Base-by-base conservation (phyloP, 2,329 filamentous ascomycete species). In the Colletotrichum viniferum region DNA sequence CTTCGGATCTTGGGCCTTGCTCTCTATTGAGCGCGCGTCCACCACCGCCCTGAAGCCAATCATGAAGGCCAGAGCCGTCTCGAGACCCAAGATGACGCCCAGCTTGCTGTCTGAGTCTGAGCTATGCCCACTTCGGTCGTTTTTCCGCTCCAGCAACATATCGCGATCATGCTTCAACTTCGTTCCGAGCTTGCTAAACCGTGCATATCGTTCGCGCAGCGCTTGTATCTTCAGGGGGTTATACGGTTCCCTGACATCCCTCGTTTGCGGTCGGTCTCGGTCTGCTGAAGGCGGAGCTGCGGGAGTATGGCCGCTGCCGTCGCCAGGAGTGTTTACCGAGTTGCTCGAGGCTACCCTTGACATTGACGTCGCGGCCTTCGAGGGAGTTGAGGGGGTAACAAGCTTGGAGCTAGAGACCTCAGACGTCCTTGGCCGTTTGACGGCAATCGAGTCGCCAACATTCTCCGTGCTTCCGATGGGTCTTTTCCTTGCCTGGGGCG, bases 101-200 rank as follows among this genome's bases (percentile, higher is more conserved):
- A 85, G 82, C 78, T 86, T 87, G 68, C 83, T 81, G 28, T 85
- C 84, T 8, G 81, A 69, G n/a, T 83, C 81, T 43, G 81, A 78
- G 8, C 78, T 75, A 21, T 76, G 55, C 73, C 66, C 72, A 28
- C 55, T 58, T 58, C 55, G 55, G 34, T 65, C 38, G 32, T 75
- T 73, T 28, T 75, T 79, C 16, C 69, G 77, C 67, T 81, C 82
- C 5, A 74, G 81, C 7, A 82, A 77, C 43, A 82, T 86, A 76
- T 92, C 90, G 30, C 89, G 88, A 14, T 86, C 83, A 76, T 91
- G 90, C 83, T 92, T 92, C 21, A 92, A 83, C 69, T 85, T 87
- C 36, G 84, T 87, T 4, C 88, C 90, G 9, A 90, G 78, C 4
- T 77, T 80, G 32, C 81, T 82, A 77, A 87, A 87, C 36, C 79